Evolutionary conservation across 106 monocot genomes (phyloP).

Genomic region (Dendrobium officinale): DNA sequence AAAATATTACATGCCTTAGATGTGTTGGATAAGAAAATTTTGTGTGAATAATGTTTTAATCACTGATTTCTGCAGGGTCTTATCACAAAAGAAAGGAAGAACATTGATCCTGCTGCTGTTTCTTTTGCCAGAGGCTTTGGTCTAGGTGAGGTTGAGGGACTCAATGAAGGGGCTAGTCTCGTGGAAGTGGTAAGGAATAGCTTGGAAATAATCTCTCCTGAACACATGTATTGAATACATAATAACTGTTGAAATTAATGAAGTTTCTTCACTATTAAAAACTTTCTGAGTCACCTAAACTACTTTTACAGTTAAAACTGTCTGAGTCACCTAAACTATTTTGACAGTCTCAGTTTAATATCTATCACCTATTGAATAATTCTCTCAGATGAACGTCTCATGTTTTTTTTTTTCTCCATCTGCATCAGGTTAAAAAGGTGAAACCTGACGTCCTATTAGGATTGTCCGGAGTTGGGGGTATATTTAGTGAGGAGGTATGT

Average conservation of each 20-base stretch:
- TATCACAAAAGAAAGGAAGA: constrained; percentile 64
- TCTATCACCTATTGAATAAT: not conserved
- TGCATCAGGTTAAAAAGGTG: constrained; percentile 67
- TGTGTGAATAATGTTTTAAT: not conserved
- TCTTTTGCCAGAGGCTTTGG: constrained; percentile 82
- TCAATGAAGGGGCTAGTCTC: constrained; percentile 75
- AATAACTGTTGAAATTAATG: not conserved
- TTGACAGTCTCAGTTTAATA: not conserved
- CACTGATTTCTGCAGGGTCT: constrained; percentile 52
- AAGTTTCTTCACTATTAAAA: not conserved
- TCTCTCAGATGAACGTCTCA: not conserved
- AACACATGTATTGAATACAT: not conserved
- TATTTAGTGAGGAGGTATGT: constrained; percentile 79
- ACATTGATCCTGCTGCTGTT: constrained; percentile 68
- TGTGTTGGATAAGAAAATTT: not conserved
- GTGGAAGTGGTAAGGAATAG: constrained; percentile 77
- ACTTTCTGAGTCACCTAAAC: not conserved
- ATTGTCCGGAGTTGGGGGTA: constrained; percentile 93
- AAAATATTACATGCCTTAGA: not conserved
- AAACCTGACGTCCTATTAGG: constrained; percentile 97
- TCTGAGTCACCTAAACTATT: not conserved
- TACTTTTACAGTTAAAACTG: not conserved
- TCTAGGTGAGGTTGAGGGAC: constrained; percentile 59
- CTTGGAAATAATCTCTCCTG: not conserved
- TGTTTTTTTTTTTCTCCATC: not conserved